phyloP scores from a whole-genome alignment of 108 stramenopile genomes.

The Chaetoceros tenuissimus region DNA sequence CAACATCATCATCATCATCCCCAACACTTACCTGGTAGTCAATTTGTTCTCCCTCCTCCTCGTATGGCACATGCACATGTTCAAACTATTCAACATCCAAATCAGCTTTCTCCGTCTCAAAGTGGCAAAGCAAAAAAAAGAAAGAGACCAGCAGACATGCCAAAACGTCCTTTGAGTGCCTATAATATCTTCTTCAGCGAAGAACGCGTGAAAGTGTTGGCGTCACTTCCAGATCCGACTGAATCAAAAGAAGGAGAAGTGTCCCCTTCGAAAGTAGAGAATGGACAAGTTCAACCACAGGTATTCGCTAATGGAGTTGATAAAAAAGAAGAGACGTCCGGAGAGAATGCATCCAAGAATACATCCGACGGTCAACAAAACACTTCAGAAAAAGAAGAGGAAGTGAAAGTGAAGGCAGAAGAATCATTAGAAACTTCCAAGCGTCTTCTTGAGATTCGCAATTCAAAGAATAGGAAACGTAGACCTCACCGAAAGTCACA shows the following conservation, averaged over 20 bases:
- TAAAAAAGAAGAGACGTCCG: neutral
- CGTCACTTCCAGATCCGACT: neutral
- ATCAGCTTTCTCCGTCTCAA: neutral
- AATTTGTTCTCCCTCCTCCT: neutral
- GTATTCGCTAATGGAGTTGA: too few relatives aligned
- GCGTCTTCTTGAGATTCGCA: neutral
- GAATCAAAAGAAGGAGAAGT: too few relatives aligned
- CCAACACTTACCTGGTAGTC: too few relatives aligned
- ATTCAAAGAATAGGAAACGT: neutral
- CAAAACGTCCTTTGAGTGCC: neutral
- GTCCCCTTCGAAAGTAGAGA: too few relatives aligned
- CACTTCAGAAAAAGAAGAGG: neutral
- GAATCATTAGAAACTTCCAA: neutral
- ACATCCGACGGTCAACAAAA: neutral
- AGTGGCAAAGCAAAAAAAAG: neutral
- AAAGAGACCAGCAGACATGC: neutral
- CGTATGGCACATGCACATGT: neutral
- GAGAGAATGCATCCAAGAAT: neutral
- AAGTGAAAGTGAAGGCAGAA: too few relatives aligned
- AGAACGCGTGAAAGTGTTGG: neutral
- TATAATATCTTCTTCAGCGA: conserved; percentile 3
- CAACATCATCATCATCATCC: too few relatives aligned
- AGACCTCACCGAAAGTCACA: conserved; percentile 24
- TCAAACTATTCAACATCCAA: neutral
- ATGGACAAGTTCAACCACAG: too few relatives aligned